phyloP scores from a whole-genome alignment of 257 asterid genomes.

The Cruciata laevipes region DNA sequence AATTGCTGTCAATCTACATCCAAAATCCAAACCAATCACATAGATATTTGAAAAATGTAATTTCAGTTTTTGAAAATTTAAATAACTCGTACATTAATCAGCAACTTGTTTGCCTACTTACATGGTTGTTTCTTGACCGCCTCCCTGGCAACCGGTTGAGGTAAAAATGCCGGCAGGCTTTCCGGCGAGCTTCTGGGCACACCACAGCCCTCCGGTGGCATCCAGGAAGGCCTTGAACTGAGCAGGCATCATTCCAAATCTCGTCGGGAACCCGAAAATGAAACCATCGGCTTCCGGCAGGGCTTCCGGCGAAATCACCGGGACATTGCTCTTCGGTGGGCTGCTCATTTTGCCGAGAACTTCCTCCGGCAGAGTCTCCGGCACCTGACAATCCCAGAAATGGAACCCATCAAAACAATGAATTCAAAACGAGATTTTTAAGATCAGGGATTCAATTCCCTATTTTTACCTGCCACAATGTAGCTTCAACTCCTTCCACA shows the following conservation, averaged over 20 bases:
- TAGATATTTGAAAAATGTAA: too few species aligned
- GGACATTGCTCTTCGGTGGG: constrained; percentile 34
- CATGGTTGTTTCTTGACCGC: constrained; percentile 56
- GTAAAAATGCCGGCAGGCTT: constrained; percentile 47
- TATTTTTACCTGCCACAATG: constrained; percentile 54
- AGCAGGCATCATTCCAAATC: constrained; percentile 53
- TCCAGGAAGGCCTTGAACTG: constrained; percentile 47
- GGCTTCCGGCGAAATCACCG: constrained; percentile 28
- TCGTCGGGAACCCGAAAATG: constrained; percentile 44
- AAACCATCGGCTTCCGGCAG: constrained; percentile 49
- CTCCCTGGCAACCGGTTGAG: constrained; percentile 52
- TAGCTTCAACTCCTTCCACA: constrained; percentile 64
- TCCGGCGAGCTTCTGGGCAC: constrained; percentile 41
- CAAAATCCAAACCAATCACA: too few species aligned
- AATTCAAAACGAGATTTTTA: background rate
- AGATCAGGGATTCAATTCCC: background rate
- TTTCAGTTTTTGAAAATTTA: too few species aligned
- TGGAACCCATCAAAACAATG: background rate
- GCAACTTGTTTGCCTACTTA: background rate
- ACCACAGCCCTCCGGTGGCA: constrained; percentile 49
- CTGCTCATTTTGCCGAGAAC: constrained; percentile 39
- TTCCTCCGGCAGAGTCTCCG: constrained; percentile 40
- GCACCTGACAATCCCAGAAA: constrained; percentile 23
- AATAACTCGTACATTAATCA: too few species aligned
- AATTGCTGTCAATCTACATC: constrained; percentile 53